A percentile compares a stretch with the other conserved stretches of the same genome.
Evolutionary conservation across 1,284 basidiomycete genomes (phyloP).

Genomic region (Pyrrhoderma noxium): DNA sequence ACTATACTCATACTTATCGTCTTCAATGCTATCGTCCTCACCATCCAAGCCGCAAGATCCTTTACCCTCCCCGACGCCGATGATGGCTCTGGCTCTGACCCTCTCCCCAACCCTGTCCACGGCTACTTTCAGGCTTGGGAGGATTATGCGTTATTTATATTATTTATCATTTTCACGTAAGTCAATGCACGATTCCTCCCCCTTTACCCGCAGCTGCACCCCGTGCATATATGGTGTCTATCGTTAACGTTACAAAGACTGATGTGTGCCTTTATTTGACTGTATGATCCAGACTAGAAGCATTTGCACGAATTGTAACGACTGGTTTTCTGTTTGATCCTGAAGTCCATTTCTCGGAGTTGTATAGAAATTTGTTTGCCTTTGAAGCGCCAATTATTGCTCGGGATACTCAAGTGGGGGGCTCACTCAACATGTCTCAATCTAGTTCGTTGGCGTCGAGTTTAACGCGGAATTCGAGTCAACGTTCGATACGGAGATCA

Average conservation of each 20-base stretch:
- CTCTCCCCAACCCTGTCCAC: constrained; percentile 36
- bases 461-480: constrained; percentile 30
- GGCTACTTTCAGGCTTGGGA: constrained; percentile 89
- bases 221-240: constrained; percentile 4
- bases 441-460: constrained; percentile 27
- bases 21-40: constrained; percentile 76
- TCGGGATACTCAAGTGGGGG: no score
- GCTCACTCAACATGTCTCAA: constrained; percentile 13
- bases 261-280: no score
- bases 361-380: constrained; percentile 43
- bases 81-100: constrained; percentile 23
- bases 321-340: constrained; percentile 91
- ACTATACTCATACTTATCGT: constrained; percentile 80
- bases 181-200: constrained; percentile 32
- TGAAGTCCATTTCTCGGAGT: constrained; percentile 51
- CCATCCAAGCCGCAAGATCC: constrained; percentile 67
- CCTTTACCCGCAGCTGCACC: constrained; percentile 1
- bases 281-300: constrained; percentile 62
- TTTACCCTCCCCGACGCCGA: constrained; percentile 36
- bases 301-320: constrained; percentile 83
- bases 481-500: constrained; percentile 24
- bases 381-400: constrained; percentile 20
- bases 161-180: constrained; percentile 86
- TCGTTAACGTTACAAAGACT: no score
- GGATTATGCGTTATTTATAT: constrained; percentile 73